Evolutionary conservation across 2,329 filamentous ascomycete species (phyloP).

Genomic region (Podosphaera xanthii): DNA sequence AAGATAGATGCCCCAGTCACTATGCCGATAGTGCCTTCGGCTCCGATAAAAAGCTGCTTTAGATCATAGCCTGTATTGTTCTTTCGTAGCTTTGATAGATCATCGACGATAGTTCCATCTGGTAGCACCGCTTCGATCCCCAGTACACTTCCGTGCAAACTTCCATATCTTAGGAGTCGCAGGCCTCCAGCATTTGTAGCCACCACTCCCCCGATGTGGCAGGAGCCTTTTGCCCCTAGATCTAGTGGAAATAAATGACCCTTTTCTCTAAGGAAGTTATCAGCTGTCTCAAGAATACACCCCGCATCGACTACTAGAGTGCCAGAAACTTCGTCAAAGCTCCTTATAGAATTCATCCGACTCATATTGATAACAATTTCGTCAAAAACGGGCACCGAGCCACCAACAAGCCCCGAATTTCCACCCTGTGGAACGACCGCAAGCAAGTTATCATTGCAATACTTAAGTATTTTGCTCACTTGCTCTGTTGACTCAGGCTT

Average conservation of each 20-base stretch:
- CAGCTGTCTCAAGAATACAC: constrained; percentile 70
- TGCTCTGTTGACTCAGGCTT: constrained; percentile 70
- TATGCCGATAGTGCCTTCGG: constrained; percentile 83
- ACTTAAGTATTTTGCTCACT: constrained; percentile 73
- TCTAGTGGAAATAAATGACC: constrained; percentile 87
- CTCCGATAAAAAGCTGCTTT: constrained; percentile 91
- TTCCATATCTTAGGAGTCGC: constrained; percentile 75
- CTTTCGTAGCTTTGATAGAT: constrained; percentile 72
- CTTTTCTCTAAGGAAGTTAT: constrained; percentile 62
- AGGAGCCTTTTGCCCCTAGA: constrained; percentile 92
- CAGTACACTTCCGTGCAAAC: constrained; percentile 76
- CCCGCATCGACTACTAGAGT: constrained; percentile 79
- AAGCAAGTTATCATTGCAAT: constrained; percentile 82
- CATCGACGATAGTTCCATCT: constrained; percentile 77
- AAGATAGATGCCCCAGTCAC: constrained; percentile 78
- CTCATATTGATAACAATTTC: constrained; percentile 86
- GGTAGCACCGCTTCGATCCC: constrained; percentile 85
- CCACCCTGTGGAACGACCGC: constrained; percentile 94
- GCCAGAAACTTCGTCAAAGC: constrained; percentile 82
- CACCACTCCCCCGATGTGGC: constrained; percentile 88
- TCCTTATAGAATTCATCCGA: constrained; percentile 76
- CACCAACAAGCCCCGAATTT: constrained; percentile 88
- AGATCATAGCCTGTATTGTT: constrained; percentile 98
- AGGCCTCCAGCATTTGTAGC: constrained; percentile 89
- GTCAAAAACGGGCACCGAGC: constrained; percentile 90